These are phyloP conservation scores for Alopecurus myosuroides DNA, from an alignment of 176 grass and related monocot genomes.

Conservation along the genomic window DNA sequence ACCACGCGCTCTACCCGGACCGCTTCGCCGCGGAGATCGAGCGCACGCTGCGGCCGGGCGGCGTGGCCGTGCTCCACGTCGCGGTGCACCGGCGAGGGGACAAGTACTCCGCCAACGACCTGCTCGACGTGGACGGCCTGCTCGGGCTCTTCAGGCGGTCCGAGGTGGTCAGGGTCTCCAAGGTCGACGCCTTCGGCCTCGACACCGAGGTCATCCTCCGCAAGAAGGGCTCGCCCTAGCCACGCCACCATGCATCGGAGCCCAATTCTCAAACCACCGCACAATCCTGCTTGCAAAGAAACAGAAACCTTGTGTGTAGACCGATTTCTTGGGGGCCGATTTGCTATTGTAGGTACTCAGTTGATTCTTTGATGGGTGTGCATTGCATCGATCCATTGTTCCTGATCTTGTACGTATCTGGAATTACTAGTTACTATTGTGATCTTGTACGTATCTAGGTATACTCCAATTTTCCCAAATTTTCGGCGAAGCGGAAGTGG, in stretches of 20 bases:
- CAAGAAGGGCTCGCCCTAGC: slow-evolving; percentile 38
- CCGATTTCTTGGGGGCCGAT: not conserved
- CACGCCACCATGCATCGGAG: not conserved
- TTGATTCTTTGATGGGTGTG: not conserved
- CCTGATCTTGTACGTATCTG: not conserved
- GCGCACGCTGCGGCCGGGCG: slow-evolving; percentile 67
- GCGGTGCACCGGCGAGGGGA: slow-evolving; percentile 73
- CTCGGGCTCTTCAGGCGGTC: slow-evolving; percentile 46
- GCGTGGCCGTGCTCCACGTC: slow-evolving; percentile 69
- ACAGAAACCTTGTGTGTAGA: not conserved
- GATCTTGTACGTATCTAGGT: too few relatives aligned
- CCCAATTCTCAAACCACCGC: slow-evolving; percentile 5
- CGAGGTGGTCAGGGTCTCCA: slow-evolving; percentile 50
- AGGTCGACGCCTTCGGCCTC: slow-evolving; percentile 84
- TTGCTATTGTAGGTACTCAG: not conserved
- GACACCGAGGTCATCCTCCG: slow-evolving; percentile 89
- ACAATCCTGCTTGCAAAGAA: not conserved
- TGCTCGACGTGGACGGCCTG: slow-evolving; percentile 53
- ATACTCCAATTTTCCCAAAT: not conserved
- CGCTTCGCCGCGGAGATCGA: slow-evolving; percentile 73
- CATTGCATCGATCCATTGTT: not conserved
- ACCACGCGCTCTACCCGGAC: slow-evolving; percentile 85
- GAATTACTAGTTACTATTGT: not conserved
- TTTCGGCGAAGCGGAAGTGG: not conserved
- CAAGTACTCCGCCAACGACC: slow-evolving; percentile 90